phyloP scores from a whole-genome alignment of 2,329 filamentous ascomycete genomes.

The Phialocephala sp. region DNA sequence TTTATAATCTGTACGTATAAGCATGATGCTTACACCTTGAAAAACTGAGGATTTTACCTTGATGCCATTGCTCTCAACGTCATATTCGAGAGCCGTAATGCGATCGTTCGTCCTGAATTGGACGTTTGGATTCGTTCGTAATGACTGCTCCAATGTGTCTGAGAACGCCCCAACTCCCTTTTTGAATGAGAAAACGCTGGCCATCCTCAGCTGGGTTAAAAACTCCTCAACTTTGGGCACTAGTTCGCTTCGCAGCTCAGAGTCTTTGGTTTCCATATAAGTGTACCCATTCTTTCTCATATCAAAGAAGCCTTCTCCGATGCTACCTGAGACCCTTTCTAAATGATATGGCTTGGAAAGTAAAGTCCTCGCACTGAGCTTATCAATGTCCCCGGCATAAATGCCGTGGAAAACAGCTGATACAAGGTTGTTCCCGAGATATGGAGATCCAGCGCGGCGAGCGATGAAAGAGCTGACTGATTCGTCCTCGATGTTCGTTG shows the following conservation, averaged over 20 bases:
- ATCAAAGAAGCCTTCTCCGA: slow-evolving; percentile 19
- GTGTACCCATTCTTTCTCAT: slow-evolving; percentile 6
- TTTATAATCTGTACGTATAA: slow-evolving; percentile 44
- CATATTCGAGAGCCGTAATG: slow-evolving; percentile 54
- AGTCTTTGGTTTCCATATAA: slow-evolving; percentile 8
- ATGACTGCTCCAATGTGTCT: slow-evolving; percentile 55
- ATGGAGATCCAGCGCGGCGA: slow-evolving; percentile 56
- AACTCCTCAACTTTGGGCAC: slow-evolving; percentile 13
- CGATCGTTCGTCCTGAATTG: slow-evolving; percentile 56
- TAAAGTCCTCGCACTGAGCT: slow-evolving; percentile 74
- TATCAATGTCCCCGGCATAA: slow-evolving; percentile 86
- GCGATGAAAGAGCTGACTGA: slow-evolving; percentile 72
- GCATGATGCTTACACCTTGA: not conserved
- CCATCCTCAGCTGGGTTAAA: slow-evolving; percentile 36
- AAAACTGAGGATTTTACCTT: slow-evolving; percentile 44
- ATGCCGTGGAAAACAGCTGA: slow-evolving; percentile 86
- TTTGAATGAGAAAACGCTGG: slow-evolving; percentile 54
- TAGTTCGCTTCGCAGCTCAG: slow-evolving; percentile 18
- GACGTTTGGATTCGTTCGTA: slow-evolving; percentile 63
- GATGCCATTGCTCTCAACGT: slow-evolving; percentile 46
- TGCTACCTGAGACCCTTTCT: slow-evolving; percentile 31
- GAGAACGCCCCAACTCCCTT: slow-evolving; percentile 69
- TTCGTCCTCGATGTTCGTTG: slow-evolving; percentile 60
- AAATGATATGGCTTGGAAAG: slow-evolving; percentile 34
- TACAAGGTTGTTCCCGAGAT: slow-evolving; percentile 71